These are phyloP conservation scores for Craterostigma plantagineum DNA, from an alignment of 257 asterid genomes.

Conservation along the genomic window DNA sequence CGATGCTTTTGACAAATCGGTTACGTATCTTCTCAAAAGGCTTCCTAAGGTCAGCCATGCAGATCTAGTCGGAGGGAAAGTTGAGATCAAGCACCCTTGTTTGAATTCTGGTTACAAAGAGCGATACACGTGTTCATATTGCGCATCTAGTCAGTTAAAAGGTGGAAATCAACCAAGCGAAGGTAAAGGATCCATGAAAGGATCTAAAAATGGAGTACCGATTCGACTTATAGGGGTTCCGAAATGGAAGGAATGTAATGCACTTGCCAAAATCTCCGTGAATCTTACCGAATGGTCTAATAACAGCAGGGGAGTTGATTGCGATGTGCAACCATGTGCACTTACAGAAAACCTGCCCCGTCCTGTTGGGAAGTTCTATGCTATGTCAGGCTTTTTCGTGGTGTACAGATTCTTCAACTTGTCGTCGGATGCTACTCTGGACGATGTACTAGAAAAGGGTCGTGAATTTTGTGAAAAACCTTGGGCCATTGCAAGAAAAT, in stretches of 20 bases:
- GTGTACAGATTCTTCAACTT: constrained; percentile 62
- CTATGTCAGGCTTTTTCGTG: constrained; percentile 89
- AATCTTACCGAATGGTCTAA: constrained; percentile 77
- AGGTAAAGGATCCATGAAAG: constrained; percentile 21
- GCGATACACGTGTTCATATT: constrained; percentile 45
- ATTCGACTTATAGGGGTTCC: constrained; percentile 66
- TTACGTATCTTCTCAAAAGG: constrained; percentile 43
- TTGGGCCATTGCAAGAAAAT: constrained; percentile 65
- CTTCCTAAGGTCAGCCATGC: constrained; percentile 37
- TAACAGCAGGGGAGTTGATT: constrained; percentile 40
- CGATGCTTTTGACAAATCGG: constrained; percentile 94
- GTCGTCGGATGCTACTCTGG: constrained; percentile 46
- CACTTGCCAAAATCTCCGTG: constrained; percentile 59
- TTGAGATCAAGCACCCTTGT: constrained; percentile 80
- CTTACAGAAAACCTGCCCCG: constrained; percentile 53
- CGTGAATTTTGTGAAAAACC: constrained; percentile 51
- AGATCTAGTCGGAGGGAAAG: constrained; percentile 35
- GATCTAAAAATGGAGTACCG: constrained; percentile 31
- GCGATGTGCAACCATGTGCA: constrained; percentile 82
- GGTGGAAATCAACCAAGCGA: constrained; percentile 34
- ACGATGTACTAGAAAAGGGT: constrained; percentile 64
- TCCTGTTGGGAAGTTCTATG: constrained; percentile 74
- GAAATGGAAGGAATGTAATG: constrained; percentile 78
- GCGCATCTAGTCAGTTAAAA: constrained; percentile 29
- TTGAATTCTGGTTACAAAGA: constrained; percentile 72